These are phyloP conservation scores for Psilocybe sp. DNA, from an alignment of 768 basidiomycete genomes.

Conservation along the genomic window DNA sequence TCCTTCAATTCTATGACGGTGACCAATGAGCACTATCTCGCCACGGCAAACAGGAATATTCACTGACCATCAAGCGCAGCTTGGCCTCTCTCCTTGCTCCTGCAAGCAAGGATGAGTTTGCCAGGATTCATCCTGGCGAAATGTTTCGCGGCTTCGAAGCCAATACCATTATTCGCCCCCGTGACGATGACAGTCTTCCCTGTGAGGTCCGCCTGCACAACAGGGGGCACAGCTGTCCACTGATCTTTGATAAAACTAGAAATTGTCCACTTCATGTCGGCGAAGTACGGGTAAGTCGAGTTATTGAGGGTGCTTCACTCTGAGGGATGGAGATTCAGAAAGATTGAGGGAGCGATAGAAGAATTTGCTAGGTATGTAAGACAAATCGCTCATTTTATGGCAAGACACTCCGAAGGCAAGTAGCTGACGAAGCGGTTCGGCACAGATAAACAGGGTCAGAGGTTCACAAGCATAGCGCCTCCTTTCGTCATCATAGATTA, in stretches of 20 bases:
- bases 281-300: too few relatives aligned
- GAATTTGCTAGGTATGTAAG: too few relatives aligned
- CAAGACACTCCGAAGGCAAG: too few relatives aligned
- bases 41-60: not conserved
- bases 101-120: constrained; percentile 36
- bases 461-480: too few relatives aligned
- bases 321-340: too few relatives aligned
- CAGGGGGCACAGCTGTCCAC: constrained; percentile 21
- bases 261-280: constrained; percentile 17
- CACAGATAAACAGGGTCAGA: too few relatives aligned
- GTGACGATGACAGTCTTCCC: constrained; percentile 49
- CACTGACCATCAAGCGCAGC: constrained; percentile 32
- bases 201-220: constrained; percentile 31
- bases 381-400: too few relatives aligned
- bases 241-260: constrained; percentile 19
- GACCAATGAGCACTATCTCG: not conserved
- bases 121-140: constrained; percentile 43
- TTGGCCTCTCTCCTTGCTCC: constrained; percentile 32
- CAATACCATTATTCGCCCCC: constrained; percentile 50
- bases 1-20: constrained; percentile 20
- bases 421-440: too few relatives aligned
- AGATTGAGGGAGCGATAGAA: too few relatives aligned
- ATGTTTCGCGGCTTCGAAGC: constrained; percentile 44
- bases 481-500: too few relatives aligned
- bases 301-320: too few relatives aligned